phyloP scores from a whole-genome alignment of 116 monocot genomes.

The Papilionanthe hybrid region DNA sequence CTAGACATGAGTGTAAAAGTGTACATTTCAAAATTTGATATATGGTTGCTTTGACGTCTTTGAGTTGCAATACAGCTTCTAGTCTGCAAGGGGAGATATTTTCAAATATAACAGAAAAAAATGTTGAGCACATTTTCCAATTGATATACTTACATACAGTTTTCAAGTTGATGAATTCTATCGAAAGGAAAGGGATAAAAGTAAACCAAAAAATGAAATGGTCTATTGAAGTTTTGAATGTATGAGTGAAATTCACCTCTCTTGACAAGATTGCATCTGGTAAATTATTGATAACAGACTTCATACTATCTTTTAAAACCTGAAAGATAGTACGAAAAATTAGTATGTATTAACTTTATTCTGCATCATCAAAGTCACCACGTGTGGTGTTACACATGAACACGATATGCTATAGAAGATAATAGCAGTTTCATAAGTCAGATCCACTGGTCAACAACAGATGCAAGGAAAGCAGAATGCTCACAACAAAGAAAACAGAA shows the following conservation, averaged over 20 bases:
- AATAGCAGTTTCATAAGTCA: background rate
- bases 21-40: slow-evolving; percentile 24
- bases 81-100: slow-evolving; percentile 19
- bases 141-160: background rate
- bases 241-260: slow-evolving; percentile 23
- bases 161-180: background rate
- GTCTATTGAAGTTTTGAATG: background rate
- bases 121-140: background rate
- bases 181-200: background rate
- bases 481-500: background rate
- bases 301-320: slow-evolving; percentile 33
- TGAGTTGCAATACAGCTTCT: slow-evolving; percentile 12
- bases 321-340: slow-evolving; percentile 20
- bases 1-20: slow-evolving; percentile 5
- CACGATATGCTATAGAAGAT: background rate
- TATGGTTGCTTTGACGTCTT: slow-evolving; percentile 12
- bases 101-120: background rate
- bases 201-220: slow-evolving; percentile 5
- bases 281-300: slow-evolving; percentile 23
- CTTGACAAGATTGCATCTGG: slow-evolving; percentile 13
- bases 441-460: background rate
- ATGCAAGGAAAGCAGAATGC: background rate
- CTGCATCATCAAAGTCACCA: background rate
- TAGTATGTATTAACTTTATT: background rate
- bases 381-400: background rate